phyloP scores from a whole-genome alignment of 345 rosid genomes.

The Firmiana major region DNA sequence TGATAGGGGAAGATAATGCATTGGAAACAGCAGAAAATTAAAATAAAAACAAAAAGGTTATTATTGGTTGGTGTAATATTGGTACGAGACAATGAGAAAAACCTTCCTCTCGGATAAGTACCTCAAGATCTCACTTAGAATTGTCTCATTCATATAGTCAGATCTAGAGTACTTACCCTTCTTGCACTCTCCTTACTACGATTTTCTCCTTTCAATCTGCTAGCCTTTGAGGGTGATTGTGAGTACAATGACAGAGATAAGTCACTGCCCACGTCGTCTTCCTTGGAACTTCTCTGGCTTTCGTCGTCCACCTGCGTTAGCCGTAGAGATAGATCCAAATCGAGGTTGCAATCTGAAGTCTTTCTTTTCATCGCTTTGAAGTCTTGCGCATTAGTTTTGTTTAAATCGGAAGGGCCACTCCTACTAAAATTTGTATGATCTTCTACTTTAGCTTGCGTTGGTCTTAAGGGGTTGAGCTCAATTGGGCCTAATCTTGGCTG shows the following conservation, averaged over 20 bases:
- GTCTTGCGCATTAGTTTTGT: conserved; percentile 19
- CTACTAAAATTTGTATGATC: background rate
- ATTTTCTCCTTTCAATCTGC: conserved; percentile 33
- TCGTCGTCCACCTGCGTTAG: conserved; percentile 22
- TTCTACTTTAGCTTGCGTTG: conserved; percentile 1
- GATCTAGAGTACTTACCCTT: conserved; percentile 90
- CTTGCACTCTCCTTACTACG: conserved; percentile 28
- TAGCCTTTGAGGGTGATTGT: conserved; percentile 38
- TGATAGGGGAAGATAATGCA: background rate
- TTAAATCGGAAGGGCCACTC: conserved; percentile 10
- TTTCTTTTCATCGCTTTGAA: conserved; percentile 38
- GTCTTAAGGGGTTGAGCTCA: conserved; percentile 21
- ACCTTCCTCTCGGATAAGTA: conserved; percentile 45
- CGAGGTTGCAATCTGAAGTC: conserved; percentile 35
- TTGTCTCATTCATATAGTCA: conserved; percentile 82
- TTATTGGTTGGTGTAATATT: background rate
- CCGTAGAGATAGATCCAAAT: conserved; percentile 53
- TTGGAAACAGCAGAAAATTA: background rate
- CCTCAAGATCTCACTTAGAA: conserved; percentile 97
- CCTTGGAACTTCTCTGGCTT: conserved; percentile 12
- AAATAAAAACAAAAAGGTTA: background rate
- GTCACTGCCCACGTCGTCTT: conserved; percentile 34
- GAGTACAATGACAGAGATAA: conserved; percentile 55
- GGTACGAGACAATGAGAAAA: conserved; percentile 9
- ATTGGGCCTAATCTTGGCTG: conserved; percentile 14